Evolutionary conservation across 176 grass and related monocot genomes (phyloP).

Genomic region (Phyllostachys edulis): DNA sequence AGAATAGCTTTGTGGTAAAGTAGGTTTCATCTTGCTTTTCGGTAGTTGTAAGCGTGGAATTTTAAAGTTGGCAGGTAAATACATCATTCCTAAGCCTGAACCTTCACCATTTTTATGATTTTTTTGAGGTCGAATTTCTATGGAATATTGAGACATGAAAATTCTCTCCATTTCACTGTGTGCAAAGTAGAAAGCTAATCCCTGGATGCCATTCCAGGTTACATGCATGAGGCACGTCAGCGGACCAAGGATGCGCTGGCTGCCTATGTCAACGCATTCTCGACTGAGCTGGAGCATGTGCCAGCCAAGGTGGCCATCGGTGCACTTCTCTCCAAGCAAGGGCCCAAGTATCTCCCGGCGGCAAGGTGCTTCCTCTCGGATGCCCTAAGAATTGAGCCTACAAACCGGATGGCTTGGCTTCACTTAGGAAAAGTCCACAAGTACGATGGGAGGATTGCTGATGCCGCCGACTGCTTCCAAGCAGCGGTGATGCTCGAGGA

Average conservation of each 20-base stretch:
- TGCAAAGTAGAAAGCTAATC: neutral
- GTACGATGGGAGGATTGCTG: too few relatives aligned
- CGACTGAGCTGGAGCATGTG: slow-evolving; percentile 57
- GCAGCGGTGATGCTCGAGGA: too few relatives aligned
- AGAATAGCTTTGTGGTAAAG: too few relatives aligned
- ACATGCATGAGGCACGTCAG: slow-evolving; percentile 52
- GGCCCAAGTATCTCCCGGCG: slow-evolving; percentile 64
- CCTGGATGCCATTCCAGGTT: slow-evolving; percentile 34
- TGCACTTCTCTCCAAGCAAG: too few relatives aligned
- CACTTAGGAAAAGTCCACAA: slow-evolving; percentile 73
- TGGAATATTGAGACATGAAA: neutral
- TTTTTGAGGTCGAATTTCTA: neutral
- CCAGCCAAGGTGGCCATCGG: slow-evolving; percentile 73
- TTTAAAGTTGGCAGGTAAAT: neutral
- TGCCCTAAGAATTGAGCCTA: slow-evolving; percentile 68
- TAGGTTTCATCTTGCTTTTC: too few relatives aligned
- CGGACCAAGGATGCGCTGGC: slow-evolving; percentile 49
- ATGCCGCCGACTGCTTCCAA: too few relatives aligned
- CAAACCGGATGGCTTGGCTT: slow-evolving; percentile 81
- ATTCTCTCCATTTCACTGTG: neutral
- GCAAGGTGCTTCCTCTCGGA: slow-evolving; percentile 83
- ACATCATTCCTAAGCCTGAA: neutral
- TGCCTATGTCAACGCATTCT: slow-evolving; percentile 58
- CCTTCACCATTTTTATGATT: neutral
- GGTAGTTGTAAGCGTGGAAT: too few relatives aligned